These are phyloP conservation scores for Willaertia magna DNA, from an alignment of 208 protist species.

Conservation along the genomic window DNA sequence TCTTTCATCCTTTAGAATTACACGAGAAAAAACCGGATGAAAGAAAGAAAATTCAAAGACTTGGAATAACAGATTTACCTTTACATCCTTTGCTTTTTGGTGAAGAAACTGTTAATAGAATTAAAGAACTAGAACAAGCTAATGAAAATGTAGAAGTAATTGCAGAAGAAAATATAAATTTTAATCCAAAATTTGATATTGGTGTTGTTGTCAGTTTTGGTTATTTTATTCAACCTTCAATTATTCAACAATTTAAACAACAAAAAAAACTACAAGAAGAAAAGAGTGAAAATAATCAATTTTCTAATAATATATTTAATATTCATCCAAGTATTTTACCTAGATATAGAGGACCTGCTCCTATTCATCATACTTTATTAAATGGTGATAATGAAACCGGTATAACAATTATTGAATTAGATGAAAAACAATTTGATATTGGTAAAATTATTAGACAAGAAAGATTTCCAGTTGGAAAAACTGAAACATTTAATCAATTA, in stretches of 20 bases:
- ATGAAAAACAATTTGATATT: background rate
- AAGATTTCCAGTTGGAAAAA: background rate
- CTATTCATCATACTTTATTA: constrained; percentile 62
- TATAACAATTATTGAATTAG: constrained; percentile 10
- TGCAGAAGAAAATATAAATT: background rate
- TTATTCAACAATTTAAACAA: background rate
- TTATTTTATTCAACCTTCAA: background rate
- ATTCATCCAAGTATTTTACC: constrained; percentile 68
- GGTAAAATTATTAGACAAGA: background rate
- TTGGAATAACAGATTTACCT: background rate
- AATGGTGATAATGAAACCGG: constrained; percentile 38
- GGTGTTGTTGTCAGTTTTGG: background rate
- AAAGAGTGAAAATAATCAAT: background rate
- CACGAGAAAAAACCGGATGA: background rate
- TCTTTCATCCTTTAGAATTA: background rate
- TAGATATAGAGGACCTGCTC: constrained; percentile 61
- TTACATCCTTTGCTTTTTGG: background rate
- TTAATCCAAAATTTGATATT: background rate
- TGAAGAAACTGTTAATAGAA: background rate
- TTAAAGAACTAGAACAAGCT: background rate
- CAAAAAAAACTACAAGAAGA: background rate
- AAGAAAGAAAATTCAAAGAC: background rate
- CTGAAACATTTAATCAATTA: background rate
- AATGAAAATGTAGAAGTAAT: background rate
- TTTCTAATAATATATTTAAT: constrained; percentile 41